phyloP scores from a whole-genome alignment of 2,329 filamentous ascomycete genomes.

The Plenodomus biglobosus region DNA sequence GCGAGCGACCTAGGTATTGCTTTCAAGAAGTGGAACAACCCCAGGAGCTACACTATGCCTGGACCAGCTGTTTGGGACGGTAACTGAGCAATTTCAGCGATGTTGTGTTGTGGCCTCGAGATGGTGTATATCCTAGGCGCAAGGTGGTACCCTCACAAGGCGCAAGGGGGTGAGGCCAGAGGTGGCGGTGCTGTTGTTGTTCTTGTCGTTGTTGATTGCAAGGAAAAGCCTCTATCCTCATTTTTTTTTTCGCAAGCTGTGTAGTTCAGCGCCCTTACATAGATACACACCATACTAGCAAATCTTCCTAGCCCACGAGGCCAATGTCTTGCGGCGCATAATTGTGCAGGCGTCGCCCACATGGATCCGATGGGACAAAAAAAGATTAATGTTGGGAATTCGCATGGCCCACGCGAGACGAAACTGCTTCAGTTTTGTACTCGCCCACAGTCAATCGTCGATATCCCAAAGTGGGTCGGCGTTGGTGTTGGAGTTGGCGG shows the following conservation, averaged over 20 bases:
- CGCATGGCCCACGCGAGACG: neutral
- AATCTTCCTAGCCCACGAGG: neutral
- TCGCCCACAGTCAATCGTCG: neutral
- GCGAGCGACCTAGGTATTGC: slow-evolving; percentile 53
- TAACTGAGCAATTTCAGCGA: slow-evolving; percentile 5
- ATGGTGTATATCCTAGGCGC: neutral
- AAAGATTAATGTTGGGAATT: neutral
- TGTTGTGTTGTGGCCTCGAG: neutral
- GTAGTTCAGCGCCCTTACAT: neutral
- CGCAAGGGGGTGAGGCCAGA: neutral
- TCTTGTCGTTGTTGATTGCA: neutral
- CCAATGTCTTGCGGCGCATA: neutral
- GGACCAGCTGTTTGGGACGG: slow-evolving; percentile 33
- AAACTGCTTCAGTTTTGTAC: neutral
- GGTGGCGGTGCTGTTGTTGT: too few species aligned
- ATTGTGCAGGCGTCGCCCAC: neutral
- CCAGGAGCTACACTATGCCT: slow-evolving; percentile 35
- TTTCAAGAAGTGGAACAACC: slow-evolving; percentile 49
- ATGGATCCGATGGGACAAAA: neutral
- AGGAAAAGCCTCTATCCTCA: neutral
- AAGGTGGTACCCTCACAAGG: neutral
- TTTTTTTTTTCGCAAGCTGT: neutral
- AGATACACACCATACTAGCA: neutral
- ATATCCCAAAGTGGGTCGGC: neutral
- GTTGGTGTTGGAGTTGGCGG: neutral